phyloP scores from a whole-genome alignment of 2,329 filamentous ascomycete species.

The Aspergillus terreus region DNA sequence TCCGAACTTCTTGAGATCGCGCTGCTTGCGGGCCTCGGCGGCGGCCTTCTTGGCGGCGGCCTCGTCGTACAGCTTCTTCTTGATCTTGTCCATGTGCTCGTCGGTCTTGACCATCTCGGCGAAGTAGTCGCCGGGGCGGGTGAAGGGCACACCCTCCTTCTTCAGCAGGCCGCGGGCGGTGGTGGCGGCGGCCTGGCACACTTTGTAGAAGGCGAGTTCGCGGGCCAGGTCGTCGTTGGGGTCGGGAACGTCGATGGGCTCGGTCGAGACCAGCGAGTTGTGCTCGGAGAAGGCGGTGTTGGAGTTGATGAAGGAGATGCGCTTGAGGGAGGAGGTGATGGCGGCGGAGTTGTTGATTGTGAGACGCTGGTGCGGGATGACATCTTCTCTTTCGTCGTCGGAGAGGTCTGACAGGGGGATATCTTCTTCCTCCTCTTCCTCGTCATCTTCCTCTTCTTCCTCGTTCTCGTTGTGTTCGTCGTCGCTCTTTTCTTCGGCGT shows the following conservation, averaged over 20 bases:
- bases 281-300: slow-evolving; percentile 77
- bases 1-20: slow-evolving; percentile 98
- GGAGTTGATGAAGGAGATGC: slow-evolving; percentile 53
- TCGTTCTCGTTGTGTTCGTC: slow-evolving; percentile 32
- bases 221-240: slow-evolving; percentile 88
- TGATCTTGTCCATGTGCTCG: slow-evolving; percentile 96
- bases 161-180: slow-evolving; percentile 70
- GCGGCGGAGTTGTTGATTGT: slow-evolving; percentile 97
- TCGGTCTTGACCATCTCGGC: slow-evolving; percentile 99
- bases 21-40: slow-evolving; percentile 82
- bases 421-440: slow-evolving; percentile 70
- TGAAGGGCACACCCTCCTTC: slow-evolving; percentile 80
- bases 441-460: slow-evolving; percentile 40
- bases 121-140: slow-evolving; percentile 90
- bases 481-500: slow-evolving; percentile 27
- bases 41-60: slow-evolving; percentile 89
- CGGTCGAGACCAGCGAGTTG: slow-evolving; percentile 68
- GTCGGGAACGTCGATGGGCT: slow-evolving; percentile 71
- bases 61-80: slow-evolving; percentile 87
- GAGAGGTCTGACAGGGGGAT: slow-evolving; percentile 83
- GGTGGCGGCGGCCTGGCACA: slow-evolving; percentile 75
- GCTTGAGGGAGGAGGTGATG: slow-evolving; percentile 73
- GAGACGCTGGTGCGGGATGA: slow-evolving; percentile 84
- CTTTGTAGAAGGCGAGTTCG: slow-evolving; percentile 89
- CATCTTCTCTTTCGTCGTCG: slow-evolving; percentile 78